Evolutionary conservation across 2,329 filamentous ascomycete genomes (phyloP).

Genomic region (Endocalyx cinctus): DNA sequence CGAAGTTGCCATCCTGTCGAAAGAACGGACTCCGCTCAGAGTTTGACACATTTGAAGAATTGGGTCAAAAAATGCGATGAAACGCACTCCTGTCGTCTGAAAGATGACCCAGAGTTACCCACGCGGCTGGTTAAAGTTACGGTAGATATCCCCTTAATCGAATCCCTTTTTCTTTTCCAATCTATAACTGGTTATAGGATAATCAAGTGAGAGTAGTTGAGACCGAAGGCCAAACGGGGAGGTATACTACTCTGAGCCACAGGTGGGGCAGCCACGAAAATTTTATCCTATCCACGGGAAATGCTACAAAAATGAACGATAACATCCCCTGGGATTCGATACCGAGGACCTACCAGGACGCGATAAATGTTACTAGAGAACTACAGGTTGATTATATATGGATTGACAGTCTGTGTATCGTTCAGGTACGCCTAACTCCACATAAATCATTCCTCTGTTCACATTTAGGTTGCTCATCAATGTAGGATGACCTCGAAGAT

Average conservation of each 20-base stretch:
- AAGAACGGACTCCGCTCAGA: conserved; percentile 3
- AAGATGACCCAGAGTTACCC: conserved; percentile 3
- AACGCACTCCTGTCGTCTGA: conserved; percentile 2
- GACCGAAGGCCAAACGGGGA: not conserved
- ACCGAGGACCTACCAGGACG: conserved; percentile 21
- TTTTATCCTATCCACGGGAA: conserved; percentile 7
- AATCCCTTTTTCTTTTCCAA: too few species aligned
- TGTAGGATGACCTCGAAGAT: conserved; percentile 19
- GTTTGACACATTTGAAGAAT: conserved; percentile 3
- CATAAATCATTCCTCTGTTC: too few species aligned
- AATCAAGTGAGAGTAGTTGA: conserved; percentile 4
- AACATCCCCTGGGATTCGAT: conserved; percentile 7
- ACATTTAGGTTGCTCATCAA: too few species aligned
- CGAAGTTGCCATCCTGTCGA: conserved; percentile 2
- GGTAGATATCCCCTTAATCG: too few species aligned
- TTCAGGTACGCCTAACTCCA: too few species aligned
- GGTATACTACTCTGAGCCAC: conserved; percentile 10
- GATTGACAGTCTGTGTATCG: conserved; percentile 29
- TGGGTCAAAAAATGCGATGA: conserved; percentile 6
- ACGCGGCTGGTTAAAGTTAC: conserved; percentile 5
- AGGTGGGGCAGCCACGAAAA: conserved; percentile 8
- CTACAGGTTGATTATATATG: conserved; percentile 24
- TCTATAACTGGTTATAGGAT: not conserved
- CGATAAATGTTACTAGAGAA: conserved; percentile 18
- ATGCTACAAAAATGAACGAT: conserved; percentile 1